Percentiles rank a stretch among this genome's conserved stretches.
Evolutionary conservation across 306 rosid species (phyloP).

Genomic region (Dalbergia cultrata): DNA sequence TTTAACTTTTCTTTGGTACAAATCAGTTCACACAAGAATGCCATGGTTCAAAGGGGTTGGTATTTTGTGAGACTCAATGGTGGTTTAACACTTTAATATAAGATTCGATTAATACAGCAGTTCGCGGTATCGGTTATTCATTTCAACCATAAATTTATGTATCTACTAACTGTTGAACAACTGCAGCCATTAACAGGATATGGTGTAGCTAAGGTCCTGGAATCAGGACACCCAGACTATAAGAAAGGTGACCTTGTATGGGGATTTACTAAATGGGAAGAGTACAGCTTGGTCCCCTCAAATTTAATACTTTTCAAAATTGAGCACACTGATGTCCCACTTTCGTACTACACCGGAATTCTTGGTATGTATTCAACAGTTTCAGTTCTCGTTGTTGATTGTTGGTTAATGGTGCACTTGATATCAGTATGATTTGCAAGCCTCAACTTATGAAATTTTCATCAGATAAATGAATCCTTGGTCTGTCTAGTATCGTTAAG

Average conservation of each 20-base stretch:
- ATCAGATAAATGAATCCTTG: background rate
- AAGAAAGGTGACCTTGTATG: slow-evolving; percentile 59
- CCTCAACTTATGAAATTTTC: background rate
- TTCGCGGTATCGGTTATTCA: background rate
- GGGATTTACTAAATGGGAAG: slow-evolving; percentile 58
- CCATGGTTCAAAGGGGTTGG: background rate
- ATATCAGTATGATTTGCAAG: background rate
- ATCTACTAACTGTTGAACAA: slow-evolving; percentile 20
- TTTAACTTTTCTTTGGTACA: background rate
- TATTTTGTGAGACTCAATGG: background rate
- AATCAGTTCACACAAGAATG: background rate
- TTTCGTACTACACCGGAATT: slow-evolving; percentile 51
- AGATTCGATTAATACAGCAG: background rate
- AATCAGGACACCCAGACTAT: slow-evolving; percentile 49
- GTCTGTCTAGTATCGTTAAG: slow-evolving; percentile 4
- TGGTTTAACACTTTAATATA: slow-evolving; percentile 2
- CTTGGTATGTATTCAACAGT: slow-evolving; percentile 37
- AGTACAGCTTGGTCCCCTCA: slow-evolving; percentile 46
- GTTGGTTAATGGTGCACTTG: background rate
- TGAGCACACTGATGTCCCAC: slow-evolving; percentile 50
- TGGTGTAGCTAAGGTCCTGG: slow-evolving; percentile 56
- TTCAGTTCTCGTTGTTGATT: background rate
- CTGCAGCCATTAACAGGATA: slow-evolving; percentile 52
- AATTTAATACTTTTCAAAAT: slow-evolving; percentile 38
- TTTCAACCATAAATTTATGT: background rate